Conservation (phyloP, 108 stramenopile species). For the Epipyxis sp. region DNA sequence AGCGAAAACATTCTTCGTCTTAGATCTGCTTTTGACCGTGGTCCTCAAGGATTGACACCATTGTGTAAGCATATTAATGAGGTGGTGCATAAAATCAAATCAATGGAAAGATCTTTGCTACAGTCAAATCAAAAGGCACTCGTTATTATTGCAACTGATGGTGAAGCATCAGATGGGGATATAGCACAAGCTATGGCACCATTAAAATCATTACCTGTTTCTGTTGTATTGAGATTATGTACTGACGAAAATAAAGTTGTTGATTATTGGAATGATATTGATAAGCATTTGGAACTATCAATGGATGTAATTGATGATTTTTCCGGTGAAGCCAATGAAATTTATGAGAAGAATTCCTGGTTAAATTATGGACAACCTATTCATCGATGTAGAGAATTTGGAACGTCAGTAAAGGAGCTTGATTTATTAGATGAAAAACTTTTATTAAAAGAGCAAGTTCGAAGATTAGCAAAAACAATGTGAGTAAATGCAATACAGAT, state of each 20-base stretch:
- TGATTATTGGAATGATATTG: constrained; percentile 74
- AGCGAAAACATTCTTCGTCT: background rate
- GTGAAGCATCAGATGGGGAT: constrained; percentile 65
- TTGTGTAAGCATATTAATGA: constrained; percentile 59
- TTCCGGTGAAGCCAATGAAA: constrained; percentile 68
- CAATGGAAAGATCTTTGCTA: constrained; percentile 52
- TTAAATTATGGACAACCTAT: constrained; percentile 76
- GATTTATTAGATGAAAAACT: constrained; percentile 73
- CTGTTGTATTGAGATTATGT: constrained; percentile 77
- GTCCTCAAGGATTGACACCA: background rate
- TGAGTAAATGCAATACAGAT: no score
- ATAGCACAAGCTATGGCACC: constrained; percentile 55
- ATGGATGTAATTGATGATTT: constrained; percentile 81
- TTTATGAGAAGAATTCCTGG: constrained; percentile 73
- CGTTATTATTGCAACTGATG: constrained; percentile 79
- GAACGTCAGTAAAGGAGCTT: constrained; percentile 69
- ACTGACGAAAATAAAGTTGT: constrained; percentile 74
- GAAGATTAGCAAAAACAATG: no score
- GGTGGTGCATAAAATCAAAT: constrained; percentile 59
- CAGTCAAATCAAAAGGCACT: constrained; percentile 64
- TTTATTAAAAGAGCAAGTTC: background rate
- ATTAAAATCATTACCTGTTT: constrained; percentile 69
- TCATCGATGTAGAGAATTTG: constrained; percentile 78
- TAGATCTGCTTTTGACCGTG: background rate
- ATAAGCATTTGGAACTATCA: constrained; percentile 67